Percentiles rank a stretch among this genome's conserved stretches.
phyloP scores from a whole-genome alignment of 202 grass and related monocot genomes.

The Carex sylvatica region DNA sequence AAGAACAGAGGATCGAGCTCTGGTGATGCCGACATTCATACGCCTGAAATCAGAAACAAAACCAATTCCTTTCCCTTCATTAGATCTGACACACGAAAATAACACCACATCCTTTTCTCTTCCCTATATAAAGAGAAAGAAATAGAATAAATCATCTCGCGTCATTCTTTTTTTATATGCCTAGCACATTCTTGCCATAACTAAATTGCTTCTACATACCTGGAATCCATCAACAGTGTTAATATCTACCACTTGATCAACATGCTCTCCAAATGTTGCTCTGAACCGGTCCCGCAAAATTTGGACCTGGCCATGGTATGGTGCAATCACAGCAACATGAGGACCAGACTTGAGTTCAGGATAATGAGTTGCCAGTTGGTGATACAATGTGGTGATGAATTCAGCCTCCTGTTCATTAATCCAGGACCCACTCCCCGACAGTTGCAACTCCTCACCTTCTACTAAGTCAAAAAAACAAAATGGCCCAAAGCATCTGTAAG shows the following conservation, averaged over 20 bases:
- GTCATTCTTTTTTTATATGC: constrained; percentile 17
- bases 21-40: constrained; percentile 98
- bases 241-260: constrained; percentile 81
- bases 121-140: constrained; percentile 41
- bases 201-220: constrained; percentile 39
- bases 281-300: constrained; percentile 62
- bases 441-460: constrained; percentile 68
- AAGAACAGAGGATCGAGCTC: constrained; percentile 82
- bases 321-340: constrained; percentile 81
- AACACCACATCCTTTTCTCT: constrained; percentile 92
- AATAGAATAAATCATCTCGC: constrained; percentile 12
- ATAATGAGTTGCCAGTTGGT: constrained; percentile 55
- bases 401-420: constrained; percentile 82
- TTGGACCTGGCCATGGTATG: constrained; percentile 77
- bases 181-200: constrained; percentile 19
- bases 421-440: constrained; percentile 81
- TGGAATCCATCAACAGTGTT: constrained; percentile 98
- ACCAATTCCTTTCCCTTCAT: constrained; percentile 76
- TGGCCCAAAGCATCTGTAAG: constrained; percentile 74
- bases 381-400: constrained; percentile 80
- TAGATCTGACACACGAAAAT: constrained; percentile 92
- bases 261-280: constrained; percentile 78
- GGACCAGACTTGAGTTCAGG: constrained; percentile 71
- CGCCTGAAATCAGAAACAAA: constrained; percentile 88
- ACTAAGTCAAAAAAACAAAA: constrained; percentile 92